A percentile compares a stretch with the other conserved stretches of the same genome.
phyloP scores from a whole-genome alignment of 106 monocot genomes.

The Dendrobium chrysotoxum region DNA sequence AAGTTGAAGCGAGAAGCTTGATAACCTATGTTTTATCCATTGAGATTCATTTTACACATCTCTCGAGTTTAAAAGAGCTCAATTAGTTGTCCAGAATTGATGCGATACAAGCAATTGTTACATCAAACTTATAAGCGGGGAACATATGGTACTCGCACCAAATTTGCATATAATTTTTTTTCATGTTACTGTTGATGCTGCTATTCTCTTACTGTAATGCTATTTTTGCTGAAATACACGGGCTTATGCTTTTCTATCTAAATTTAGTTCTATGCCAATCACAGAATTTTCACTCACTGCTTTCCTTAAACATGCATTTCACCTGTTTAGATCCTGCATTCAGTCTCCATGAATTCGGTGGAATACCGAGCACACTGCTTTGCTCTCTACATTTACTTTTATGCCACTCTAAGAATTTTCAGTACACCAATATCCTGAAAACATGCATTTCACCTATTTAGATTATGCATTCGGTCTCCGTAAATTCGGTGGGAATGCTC shows the following conservation, averaged over 20 bases:
- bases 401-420: too few relatives aligned
- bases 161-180: neutral
- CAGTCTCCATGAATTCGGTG: slow-evolving; percentile 65
- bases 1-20: neutral
- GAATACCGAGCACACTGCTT: slow-evolving; percentile 15
- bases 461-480: slow-evolving; percentile 77
- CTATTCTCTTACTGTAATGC: too few relatives aligned
- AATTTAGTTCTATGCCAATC: too few relatives aligned
- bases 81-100: too few relatives aligned
- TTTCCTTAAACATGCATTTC: neutral
- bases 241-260: too few relatives aligned
- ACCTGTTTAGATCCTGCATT: slow-evolving; percentile 76
- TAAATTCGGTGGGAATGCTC: slow-evolving; percentile 96
- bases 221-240: neutral
- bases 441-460: slow-evolving; percentile 22
- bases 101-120: neutral
- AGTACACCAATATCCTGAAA: too few relatives aligned
- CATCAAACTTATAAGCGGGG: neutral
- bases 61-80: neutral
- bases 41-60: neutral
- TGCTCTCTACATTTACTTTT: too few relatives aligned
- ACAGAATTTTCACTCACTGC: too few relatives aligned
- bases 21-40: neutral
- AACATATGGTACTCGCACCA: neutral
- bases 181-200: too few relatives aligned